phyloP scores from a whole-genome alignment of 305 asterid genomes.

The Fraxinus floribunda region DNA sequence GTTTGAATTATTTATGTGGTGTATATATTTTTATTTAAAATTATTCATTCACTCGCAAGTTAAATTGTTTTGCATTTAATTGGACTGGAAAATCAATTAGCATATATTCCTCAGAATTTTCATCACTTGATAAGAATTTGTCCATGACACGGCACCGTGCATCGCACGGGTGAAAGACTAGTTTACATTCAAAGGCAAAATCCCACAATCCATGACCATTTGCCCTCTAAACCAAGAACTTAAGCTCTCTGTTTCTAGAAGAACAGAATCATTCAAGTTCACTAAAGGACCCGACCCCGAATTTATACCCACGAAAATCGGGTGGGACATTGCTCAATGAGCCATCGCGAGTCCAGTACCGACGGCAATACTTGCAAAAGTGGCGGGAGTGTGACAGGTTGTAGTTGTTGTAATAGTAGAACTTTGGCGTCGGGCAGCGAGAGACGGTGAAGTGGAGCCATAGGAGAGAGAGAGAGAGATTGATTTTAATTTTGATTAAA shows the following conservation, averaged over 20 bases:
- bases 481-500: too few relatives aligned
- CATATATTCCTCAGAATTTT: too few relatives aligned
- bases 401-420: constrained; percentile 72
- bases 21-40: too few relatives aligned
- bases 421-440: constrained; percentile 30
- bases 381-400: constrained; percentile 71
- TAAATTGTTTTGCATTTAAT: too few relatives aligned
- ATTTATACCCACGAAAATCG: constrained; percentile 15
- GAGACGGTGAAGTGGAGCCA: too few relatives aligned
- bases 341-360: constrained; percentile 77
- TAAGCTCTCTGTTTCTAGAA: constrained; percentile 30
- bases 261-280: constrained; percentile 36
- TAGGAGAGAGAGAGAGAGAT: too few relatives aligned
- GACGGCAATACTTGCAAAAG: constrained; percentile 64
- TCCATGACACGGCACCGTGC: too few relatives aligned
- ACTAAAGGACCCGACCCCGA: constrained; percentile 31
- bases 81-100: too few relatives aligned
- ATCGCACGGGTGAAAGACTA: too few relatives aligned
- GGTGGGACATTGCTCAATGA: constrained; percentile 56
- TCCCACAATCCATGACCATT: constrained; percentile 26
- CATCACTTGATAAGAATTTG: too few relatives aligned
- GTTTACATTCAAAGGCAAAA: constrained; percentile 29
- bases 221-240: constrained; percentile 31
- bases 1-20: too few relatives aligned
- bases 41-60: too few relatives aligned